A percentile compares a stretch with the other conserved stretches of the same genome.
Conservation (phyloP, 2,329 filamentous ascomycete species). For the Karstenula rhodostoma region DNA sequence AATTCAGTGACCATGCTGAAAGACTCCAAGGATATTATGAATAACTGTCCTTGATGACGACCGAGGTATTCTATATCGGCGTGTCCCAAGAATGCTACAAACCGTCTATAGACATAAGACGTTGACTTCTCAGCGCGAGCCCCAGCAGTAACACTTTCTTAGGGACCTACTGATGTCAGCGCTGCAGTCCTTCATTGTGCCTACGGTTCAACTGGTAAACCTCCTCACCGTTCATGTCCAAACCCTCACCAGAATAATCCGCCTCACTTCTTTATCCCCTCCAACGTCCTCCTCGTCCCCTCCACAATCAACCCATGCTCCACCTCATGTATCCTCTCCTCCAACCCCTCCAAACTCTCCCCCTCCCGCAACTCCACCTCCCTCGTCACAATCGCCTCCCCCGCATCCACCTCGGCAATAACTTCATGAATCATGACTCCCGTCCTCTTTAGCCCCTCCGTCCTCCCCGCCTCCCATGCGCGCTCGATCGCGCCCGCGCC, state of each 20-base stretch:
- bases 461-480: conserved; percentile 76
- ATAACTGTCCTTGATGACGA: background rate
- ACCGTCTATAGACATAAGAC: background rate
- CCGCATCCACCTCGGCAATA: conserved; percentile 77
- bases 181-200: background rate
- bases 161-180: background rate
- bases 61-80: background rate
- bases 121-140: background rate
- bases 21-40: background rate
- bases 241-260: background rate
- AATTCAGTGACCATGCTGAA: background rate
- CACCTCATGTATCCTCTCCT: conserved; percentile 75
- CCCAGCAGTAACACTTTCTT: background rate
- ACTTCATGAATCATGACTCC: conserved; percentile 94
- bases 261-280: conserved; percentile 39
- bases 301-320: conserved; percentile 84
- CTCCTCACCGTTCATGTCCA: no score
- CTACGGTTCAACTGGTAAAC: background rate
- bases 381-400: conserved; percentile 73
- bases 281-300: conserved; percentile 66
- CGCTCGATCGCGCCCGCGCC: conserved; percentile 80
- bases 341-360: conserved; percentile 67
- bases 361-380: conserved; percentile 71
- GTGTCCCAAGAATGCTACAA: background rate
- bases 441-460: conserved; percentile 71